Conservation (phyloP, 345 rosid genomes). For the Salix dunnii region DNA sequence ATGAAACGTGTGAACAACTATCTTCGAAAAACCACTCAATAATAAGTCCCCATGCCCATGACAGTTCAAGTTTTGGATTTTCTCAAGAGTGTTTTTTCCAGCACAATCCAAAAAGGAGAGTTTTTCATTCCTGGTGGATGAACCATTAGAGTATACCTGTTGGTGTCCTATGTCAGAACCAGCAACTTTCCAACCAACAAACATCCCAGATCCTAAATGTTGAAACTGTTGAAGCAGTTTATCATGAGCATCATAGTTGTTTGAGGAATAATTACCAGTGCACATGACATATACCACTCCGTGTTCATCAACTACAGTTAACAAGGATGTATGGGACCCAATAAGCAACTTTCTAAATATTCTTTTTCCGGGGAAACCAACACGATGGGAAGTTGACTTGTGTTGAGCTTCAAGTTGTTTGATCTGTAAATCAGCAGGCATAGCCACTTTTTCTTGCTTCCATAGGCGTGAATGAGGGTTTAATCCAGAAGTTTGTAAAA, state of each 20-base stretch:
- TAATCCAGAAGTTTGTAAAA: slow-evolving; percentile 47
- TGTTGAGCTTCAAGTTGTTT: slow-evolving; percentile 29
- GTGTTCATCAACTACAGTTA: slow-evolving; percentile 77
- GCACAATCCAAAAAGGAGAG: slow-evolving; percentile 10
- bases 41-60: slow-evolving; percentile 33
- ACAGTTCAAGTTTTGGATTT: slow-evolving; percentile 25
- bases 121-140: slow-evolving; percentile 25
- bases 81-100: slow-evolving; percentile 26
- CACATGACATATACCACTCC: slow-evolving; percentile 59
- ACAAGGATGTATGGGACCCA: slow-evolving; percentile 63
- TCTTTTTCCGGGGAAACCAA: slow-evolving; percentile 33
- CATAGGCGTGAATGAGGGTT: slow-evolving; percentile 29
- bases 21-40: slow-evolving; percentile 49
- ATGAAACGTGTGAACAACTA: slow-evolving; percentile 24
- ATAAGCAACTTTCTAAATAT: slow-evolving; percentile 67
- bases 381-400: slow-evolving; percentile 25
- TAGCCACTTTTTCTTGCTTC: slow-evolving; percentile 29
- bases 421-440: slow-evolving; percentile 26
- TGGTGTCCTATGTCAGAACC: slow-evolving; percentile 63
- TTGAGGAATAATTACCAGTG: slow-evolving; percentile 49
- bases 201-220: slow-evolving; percentile 56
- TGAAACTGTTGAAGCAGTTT: slow-evolving; percentile 49
- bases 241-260: slow-evolving; percentile 27
- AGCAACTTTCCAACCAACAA: slow-evolving; percentile 72
- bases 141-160: slow-evolving; percentile 25